Base-by-base conservation (phyloP, 2,329 filamentous ascomycete species). In the Coniella vitis region DNA sequence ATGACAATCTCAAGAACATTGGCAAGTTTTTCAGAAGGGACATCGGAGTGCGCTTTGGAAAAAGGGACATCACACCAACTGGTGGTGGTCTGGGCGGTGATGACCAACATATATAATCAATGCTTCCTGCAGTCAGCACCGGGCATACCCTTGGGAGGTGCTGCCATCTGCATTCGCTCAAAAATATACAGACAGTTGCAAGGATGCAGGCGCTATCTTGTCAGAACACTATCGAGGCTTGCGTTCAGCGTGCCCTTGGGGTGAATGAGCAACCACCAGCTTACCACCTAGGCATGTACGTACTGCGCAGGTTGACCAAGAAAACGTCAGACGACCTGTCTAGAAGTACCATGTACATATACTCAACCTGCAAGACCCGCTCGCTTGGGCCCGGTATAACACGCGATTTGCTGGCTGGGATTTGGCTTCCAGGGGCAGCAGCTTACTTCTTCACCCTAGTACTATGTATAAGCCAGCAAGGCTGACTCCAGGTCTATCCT, bases 21-120 rank as follows among this genome's bases (percentile, higher is more conserved):
- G 91, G 91, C 20, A 96, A 95, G 68, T 96, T 97, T 69, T 97
- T 97, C 72, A 83, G 86, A 54, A 75, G 91, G 55, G 91, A 96
- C 70, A 83, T 91, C 55, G 86, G 87, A 25, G 80, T 79, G 10
- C 71, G 86, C 56, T 90, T 90, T 64, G 86, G 86, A 40, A 83
- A 79, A 67, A 67, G 78, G 45, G 75, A 78, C 48, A 68, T 62
- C 14, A 66, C 64, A 47, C 63, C 63, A 7, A 65, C 63, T 5
- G 61, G 61, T n/a, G 54, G 42, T 12, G 34, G 37, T 9, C n/a
- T n/a, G n/a, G n/a, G n/a, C n/a, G 55, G 58, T 39, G 52, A 55
- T 10, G 40, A 55, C 41, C 55, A 45, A 21, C 34, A 40, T 38
- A 34, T 49, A 37, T 47, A 42, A 14, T 10, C 14, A n/a, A n/a